These are phyloP conservation scores for Wickerhamomyces tratensis DNA, from an alignment of 805 yeast species.

Conservation along the genomic window DNA sequence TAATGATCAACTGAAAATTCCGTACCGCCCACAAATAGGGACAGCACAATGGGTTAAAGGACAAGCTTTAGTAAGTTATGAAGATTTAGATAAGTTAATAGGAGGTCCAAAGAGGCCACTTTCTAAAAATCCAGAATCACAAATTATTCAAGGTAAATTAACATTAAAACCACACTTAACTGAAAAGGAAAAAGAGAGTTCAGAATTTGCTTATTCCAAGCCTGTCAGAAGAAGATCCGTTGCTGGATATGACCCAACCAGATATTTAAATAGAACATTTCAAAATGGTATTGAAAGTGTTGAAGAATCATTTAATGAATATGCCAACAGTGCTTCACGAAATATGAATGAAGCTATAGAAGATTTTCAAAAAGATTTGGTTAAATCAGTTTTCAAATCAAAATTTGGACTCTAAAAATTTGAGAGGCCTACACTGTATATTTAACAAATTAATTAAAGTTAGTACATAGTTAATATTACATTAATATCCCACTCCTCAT, in stretches of 20 bases:
- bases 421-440: no score
- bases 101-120: conserved; percentile 69
- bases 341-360: conserved; percentile 42
- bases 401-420: conserved; percentile 37
- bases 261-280: conserved; percentile 29
- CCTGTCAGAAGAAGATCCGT: conserved; percentile 33
- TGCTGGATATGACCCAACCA: conserved; percentile 31
- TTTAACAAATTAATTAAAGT: no score
- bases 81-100: conserved; percentile 55
- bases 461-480: no score
- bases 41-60: conserved; percentile 86
- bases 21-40: conserved; percentile 72
- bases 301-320: conserved; percentile 47
- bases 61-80: conserved; percentile 43
- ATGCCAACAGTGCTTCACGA: conserved; percentile 45
- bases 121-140: conserved; percentile 50
- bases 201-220: conserved; percentile 30
- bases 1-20: conserved; percentile 57
- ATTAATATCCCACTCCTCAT: no score
- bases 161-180: conserved; percentile 7
- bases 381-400: conserved; percentile 41
- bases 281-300: conserved; percentile 42
- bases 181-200: conserved; percentile 4
- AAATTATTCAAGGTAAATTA: conserved; percentile 37
- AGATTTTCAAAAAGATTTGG: conserved; percentile 37